Evolutionary conservation across 345 rosid genomes (phyloP), one percentile per base, ranked within the genome.

Genomic region (Hevea brasiliensis): DNA sequence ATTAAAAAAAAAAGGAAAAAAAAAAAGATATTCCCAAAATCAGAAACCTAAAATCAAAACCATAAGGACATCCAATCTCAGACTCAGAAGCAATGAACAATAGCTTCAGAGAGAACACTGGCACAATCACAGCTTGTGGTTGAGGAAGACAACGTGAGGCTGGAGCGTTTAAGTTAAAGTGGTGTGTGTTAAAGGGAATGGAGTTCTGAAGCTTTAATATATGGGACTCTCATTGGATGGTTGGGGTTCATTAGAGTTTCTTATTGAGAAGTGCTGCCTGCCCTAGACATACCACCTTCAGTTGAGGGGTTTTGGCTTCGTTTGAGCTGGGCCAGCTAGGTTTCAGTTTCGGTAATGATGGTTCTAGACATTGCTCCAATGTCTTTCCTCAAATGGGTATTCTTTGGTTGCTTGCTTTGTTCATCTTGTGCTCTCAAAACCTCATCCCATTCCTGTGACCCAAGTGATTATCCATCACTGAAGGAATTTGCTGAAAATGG

Each of bases 381-480:
- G 81, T 65, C 37, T 77, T 84, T 67, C 78, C 78, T 81, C 78
- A 82, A 70, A 72, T 83, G 86, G 86, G 77, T 76, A 15, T 59
- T 85, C 56, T 79, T 82, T 61, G 82, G 70, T 80, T 84, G 83
- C 77, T 82, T 85, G 77, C 35, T 87, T 61, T 84, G 76, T 74
- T 80, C 90, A 53, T 84, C 86, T 79, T 42, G 87, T 71, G 82
- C 83, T 67, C 82, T 79, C 53, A 42, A 76, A 70, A 78, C 87
- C 72, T 50, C 60, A 24, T 62, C 71, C 37, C 85, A 56, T 50
- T 58, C 85, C 62, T 94, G 98, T 83, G 82, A 87, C 77, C 85
- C 87, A 24, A 84, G 47, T 80, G 97, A 94, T 79, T 68, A 84
- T 68, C 81, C 80, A 67, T 93, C 90, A 3, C 81, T 94, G 51